These are phyloP conservation scores for Spencermartinsiella europaea DNA, from an alignment of 805 yeast species.

Conservation along the genomic window DNA sequence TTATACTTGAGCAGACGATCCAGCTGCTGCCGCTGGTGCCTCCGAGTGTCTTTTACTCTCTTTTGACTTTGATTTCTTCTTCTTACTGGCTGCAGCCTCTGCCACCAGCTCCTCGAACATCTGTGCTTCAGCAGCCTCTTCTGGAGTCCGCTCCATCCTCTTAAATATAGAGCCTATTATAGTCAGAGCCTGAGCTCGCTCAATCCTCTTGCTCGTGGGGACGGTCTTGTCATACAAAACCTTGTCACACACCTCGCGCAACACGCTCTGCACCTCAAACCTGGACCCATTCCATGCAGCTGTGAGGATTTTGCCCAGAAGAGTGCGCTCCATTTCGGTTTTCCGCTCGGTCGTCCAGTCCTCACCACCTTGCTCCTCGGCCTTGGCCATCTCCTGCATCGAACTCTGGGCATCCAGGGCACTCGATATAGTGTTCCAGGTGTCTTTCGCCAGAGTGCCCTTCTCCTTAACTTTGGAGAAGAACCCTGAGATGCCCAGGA, in stretches of 20 bases:
- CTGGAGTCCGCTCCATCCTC: constrained; percentile 64
- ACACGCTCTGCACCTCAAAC: constrained; percentile 74
- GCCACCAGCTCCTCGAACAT: constrained; percentile 90
- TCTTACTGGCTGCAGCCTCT: constrained; percentile 64
- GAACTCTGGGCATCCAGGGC: constrained; percentile 85
- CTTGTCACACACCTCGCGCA: constrained; percentile 75
- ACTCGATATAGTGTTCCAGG: constrained; percentile 72
- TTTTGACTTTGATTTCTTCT: constrained; percentile 42
- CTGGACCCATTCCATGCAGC: constrained; percentile 95
- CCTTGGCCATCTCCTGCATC: constrained; percentile 66
- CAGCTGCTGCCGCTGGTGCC: no score
- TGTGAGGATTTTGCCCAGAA: constrained; percentile 85
- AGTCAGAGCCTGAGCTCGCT: constrained; percentile 74
- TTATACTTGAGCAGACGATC: no score
- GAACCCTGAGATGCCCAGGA: constrained; percentile 82
- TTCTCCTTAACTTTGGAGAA: constrained; percentile 77
- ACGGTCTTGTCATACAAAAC: constrained; percentile 66
- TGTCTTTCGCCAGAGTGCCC: constrained; percentile 76
- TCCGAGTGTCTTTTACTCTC: constrained; percentile 7
- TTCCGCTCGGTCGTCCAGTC: constrained; percentile 53
- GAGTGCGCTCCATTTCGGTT: constrained; percentile 72
- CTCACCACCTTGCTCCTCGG: constrained; percentile 58
- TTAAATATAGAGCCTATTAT: constrained; percentile 67
- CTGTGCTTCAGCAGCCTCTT: constrained; percentile 86
- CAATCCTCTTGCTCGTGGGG: constrained; percentile 54